These are phyloP conservation scores for Kentomonas sorsogonicus DNA, from an alignment of 208 protist species.

Conservation along the genomic window DNA sequence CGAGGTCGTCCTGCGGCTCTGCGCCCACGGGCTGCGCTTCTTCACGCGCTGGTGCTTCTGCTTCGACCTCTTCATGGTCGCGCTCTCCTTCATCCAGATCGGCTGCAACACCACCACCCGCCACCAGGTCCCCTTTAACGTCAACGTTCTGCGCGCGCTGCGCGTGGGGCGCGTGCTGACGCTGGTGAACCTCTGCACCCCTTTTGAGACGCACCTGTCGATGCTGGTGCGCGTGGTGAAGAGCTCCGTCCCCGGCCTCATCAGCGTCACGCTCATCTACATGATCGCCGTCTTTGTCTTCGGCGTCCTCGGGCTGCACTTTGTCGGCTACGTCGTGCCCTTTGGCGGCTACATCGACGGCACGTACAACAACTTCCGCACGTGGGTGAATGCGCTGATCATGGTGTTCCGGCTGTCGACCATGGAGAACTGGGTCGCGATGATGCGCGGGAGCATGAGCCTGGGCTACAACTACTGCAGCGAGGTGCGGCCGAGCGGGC, in stretches of 20 bases:
- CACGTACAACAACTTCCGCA: constrained; percentile 85
- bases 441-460: constrained; percentile 74
- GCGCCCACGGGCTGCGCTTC: constrained; percentile 69
- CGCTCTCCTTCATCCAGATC: constrained; percentile 80
- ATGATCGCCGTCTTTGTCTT: constrained; percentile 85
- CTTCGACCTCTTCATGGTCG: constrained; percentile 78
- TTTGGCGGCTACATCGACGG: constrained; percentile 65
- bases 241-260: constrained; percentile 54
- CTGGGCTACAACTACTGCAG: constrained; percentile 40
- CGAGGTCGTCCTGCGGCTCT: constrained; percentile 73
- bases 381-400: constrained; percentile 79
- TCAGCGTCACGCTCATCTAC: constrained; percentile 78
- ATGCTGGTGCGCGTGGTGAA: constrained; percentile 67
- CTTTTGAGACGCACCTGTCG: constrained; percentile 43
- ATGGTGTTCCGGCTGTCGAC: constrained; percentile 86
- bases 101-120: constrained; percentile 44
- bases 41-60: constrained; percentile 78
- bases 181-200: constrained; percentile 39
- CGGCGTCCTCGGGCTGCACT: constrained; percentile 82
- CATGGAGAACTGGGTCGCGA: constrained; percentile 80
- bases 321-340: constrained; percentile 79
- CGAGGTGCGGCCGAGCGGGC: constrained; percentile 24
- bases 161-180: constrained; percentile 66
- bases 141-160: constrained; percentile 86
- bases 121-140: constrained; percentile 76